A percentile compares a stretch with the other conserved stretches of the same genome.
Conservation (phyloP, 2,329 filamentous ascomycete species). For the Neofusicoccum sp. region DNA sequence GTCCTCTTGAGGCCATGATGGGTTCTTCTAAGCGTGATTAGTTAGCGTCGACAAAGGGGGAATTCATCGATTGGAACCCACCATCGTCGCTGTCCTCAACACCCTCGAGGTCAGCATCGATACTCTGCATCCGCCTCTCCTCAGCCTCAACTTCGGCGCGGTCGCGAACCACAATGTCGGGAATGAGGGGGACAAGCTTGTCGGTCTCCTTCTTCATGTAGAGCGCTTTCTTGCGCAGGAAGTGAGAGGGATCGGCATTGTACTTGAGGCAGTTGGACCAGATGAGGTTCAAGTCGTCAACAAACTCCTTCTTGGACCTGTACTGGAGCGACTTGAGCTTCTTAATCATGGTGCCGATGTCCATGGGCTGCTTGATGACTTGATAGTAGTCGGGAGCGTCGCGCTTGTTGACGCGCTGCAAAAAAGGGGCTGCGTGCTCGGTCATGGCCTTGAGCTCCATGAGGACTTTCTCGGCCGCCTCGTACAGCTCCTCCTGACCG, state of each 20-base stretch:
- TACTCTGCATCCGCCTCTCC: slow-evolving; percentile 71
- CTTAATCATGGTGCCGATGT: slow-evolving; percentile 96
- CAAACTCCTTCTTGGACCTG: slow-evolving; percentile 81
- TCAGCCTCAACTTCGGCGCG: slow-evolving; percentile 82
- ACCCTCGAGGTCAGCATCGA: slow-evolving; percentile 54
- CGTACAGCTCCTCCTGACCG: slow-evolving; percentile 95
- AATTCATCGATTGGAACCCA: slow-evolving; percentile 22
- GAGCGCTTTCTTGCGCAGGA: slow-evolving; percentile 85
- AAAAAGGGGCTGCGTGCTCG: slow-evolving; percentile 93
- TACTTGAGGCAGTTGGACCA: slow-evolving; percentile 97
- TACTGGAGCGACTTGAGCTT: slow-evolving; percentile 72
- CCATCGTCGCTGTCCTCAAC: slow-evolving; percentile 83
- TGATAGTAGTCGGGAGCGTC: slow-evolving; percentile 95
- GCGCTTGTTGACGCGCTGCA: slow-evolving; percentile 92
- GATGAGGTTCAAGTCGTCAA: slow-evolving; percentile 88
- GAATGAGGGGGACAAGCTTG: slow-evolving; percentile 91
- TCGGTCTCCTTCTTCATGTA: slow-evolving; percentile 98
- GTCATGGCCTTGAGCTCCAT: slow-evolving; percentile 96
- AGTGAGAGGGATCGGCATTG: slow-evolving; percentile 85
- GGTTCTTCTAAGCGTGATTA: slow-evolving; percentile 59
- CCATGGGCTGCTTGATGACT: slow-evolving; percentile 96
- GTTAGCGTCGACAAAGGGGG: neutral
- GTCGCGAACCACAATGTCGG: slow-evolving; percentile 84
- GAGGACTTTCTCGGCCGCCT: slow-evolving; percentile 93
- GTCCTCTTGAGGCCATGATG: slow-evolving; percentile 94